phyloP scores from a whole-genome alignment of 805 yeast species.

The Ogataea ramenticola region DNA sequence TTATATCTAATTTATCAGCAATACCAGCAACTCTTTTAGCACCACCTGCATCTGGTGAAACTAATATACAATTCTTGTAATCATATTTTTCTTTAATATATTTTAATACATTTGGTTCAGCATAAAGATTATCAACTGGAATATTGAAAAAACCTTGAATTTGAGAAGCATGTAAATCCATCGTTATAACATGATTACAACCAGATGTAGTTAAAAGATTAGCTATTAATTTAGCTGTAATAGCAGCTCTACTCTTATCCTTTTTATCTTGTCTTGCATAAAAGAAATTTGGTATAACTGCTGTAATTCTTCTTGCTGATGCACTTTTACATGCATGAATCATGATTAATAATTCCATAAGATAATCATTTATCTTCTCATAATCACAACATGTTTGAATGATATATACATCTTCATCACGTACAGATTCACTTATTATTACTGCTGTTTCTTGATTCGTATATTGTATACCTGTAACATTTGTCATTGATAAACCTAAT shows the following conservation, averaged over 20 bases:
- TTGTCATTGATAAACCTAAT: slow-evolving; percentile 61
- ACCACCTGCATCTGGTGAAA: slow-evolving; percentile 98
- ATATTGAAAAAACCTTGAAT: slow-evolving; percentile 94
- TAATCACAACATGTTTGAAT: slow-evolving; percentile 83
- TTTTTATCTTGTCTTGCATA: slow-evolving; percentile 97
- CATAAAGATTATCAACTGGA: slow-evolving; percentile 93
- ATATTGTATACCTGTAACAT: slow-evolving; percentile 76
- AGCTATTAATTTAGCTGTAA: slow-evolving; percentile 91
- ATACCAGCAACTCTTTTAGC: slow-evolving; percentile 94
- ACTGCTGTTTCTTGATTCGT: slow-evolving; percentile 87
- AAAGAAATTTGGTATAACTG: slow-evolving; percentile 92
- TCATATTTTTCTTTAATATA: slow-evolving; percentile 64
- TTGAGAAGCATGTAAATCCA: slow-evolving; percentile 97
- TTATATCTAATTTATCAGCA: slow-evolving; percentile 87
- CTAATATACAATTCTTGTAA: slow-evolving; percentile 60
- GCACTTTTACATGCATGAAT: slow-evolving; percentile 95
- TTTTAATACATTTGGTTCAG: slow-evolving; percentile 84
- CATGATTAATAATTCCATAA: slow-evolving; percentile 84
- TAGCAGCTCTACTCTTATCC: slow-evolving; percentile 93
- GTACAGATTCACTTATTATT: slow-evolving; percentile 76
- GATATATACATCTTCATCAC: slow-evolving; percentile 86
- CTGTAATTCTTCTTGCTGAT: slow-evolving; percentile 88
- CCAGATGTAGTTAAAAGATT: slow-evolving; percentile 90
- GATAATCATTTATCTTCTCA: slow-evolving; percentile 65
- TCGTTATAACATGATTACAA: slow-evolving; percentile 89